These are phyloP conservation scores for Irpex sp. DNA, from an alignment of 1,284 basidiomycete species.

Conservation along the genomic window DNA sequence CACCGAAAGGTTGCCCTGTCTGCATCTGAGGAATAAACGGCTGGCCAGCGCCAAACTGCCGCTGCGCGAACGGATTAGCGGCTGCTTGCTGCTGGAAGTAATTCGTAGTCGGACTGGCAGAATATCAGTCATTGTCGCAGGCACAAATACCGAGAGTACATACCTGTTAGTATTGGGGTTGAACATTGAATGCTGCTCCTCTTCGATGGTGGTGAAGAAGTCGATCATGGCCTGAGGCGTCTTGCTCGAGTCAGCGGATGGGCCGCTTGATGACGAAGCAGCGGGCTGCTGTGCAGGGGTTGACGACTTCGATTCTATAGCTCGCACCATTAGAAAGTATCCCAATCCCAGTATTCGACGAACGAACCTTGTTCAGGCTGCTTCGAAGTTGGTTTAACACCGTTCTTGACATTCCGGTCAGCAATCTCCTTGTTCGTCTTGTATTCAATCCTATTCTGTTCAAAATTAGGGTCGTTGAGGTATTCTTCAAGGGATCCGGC, in stretches of 20 bases:
- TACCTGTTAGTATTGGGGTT: constrained; percentile 60
- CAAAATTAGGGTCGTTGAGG: constrained; percentile 92
- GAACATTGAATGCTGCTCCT: constrained; percentile 75
- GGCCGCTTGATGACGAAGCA: constrained; percentile 20
- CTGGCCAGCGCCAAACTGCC: constrained; percentile 57
- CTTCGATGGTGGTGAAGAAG: constrained; percentile 92
- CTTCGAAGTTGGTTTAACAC: constrained; percentile 24
- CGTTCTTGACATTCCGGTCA: constrained; percentile 46
- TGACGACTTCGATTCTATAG: constrained; percentile 20
- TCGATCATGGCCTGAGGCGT: constrained; percentile 56
- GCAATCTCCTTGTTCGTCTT: constrained; percentile 79
- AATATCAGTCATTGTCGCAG: constrained; percentile 10
- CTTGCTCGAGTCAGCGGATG: constrained; percentile 18
- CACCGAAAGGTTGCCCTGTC: constrained; percentile 41
- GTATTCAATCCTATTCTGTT: constrained; percentile 88
- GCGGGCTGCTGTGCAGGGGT: constrained; percentile 13
- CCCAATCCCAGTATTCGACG: not conserved
- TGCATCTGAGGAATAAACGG: constrained; percentile 37
- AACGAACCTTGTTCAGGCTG: constrained; percentile 25
- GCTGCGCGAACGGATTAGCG: constrained; percentile 79
- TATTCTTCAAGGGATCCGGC: constrained; percentile 95
- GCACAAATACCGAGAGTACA: constrained; percentile 11
- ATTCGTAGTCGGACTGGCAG: constrained; percentile 43
- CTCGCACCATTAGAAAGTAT: constrained; percentile 8
- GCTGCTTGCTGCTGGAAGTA: constrained; percentile 61